phyloP scores from a whole-genome alignment of 495 filamentous ascomycete genomes.

The Pseudevernia furfuracea region DNA sequence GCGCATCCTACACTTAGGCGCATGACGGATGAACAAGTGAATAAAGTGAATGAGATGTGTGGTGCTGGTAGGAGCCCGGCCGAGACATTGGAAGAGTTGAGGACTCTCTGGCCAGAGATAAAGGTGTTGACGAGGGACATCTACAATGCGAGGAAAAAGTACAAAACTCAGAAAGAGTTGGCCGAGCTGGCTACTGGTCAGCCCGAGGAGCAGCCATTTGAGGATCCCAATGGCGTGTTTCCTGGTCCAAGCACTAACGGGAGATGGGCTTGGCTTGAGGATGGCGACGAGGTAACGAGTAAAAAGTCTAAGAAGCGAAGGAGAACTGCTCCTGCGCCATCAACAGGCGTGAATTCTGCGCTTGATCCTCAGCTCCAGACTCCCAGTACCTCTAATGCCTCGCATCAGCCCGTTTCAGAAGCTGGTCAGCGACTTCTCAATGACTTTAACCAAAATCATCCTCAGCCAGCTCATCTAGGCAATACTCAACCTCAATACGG shows the following conservation, averaged over 20 bases:
- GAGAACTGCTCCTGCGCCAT: neutral
- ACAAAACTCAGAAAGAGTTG: conserved; percentile 24
- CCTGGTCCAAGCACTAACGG: conserved; percentile 24
- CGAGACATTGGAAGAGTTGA: conserved; percentile 25
- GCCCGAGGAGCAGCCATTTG: conserved; percentile 13
- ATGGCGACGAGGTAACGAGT: conserved; percentile 24
- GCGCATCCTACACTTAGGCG: conserved; percentile 25
- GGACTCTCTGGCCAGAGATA: conserved; percentile 24
- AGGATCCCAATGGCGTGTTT: conserved; percentile 26
- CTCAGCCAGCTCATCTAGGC: neutral
- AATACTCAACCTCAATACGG: conserved; percentile 3
- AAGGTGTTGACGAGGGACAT: conserved; percentile 28
- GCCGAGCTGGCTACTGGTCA: conserved; percentile 12
- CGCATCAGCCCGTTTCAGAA: conserved; percentile 1
- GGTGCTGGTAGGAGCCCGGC: conserved; percentile 27
- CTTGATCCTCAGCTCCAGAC: conserved; percentile 25
- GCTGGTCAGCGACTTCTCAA: conserved; percentile 15
- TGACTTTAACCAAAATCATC: neutral
- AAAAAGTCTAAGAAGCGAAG: conserved; percentile 21
- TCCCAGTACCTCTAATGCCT: neutral
- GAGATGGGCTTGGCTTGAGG: conserved; percentile 27
- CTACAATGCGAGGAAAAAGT: conserved; percentile 30
- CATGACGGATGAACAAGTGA: conserved; percentile 24
- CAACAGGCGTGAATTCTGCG: conserved; percentile 4
- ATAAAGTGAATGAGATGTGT: conserved; percentile 26